Evolutionary conservation across 202 grass and related monocot genomes (phyloP), one percentile per base, ranked within the genome.

Genomic region (Zizania palustris): DNA sequence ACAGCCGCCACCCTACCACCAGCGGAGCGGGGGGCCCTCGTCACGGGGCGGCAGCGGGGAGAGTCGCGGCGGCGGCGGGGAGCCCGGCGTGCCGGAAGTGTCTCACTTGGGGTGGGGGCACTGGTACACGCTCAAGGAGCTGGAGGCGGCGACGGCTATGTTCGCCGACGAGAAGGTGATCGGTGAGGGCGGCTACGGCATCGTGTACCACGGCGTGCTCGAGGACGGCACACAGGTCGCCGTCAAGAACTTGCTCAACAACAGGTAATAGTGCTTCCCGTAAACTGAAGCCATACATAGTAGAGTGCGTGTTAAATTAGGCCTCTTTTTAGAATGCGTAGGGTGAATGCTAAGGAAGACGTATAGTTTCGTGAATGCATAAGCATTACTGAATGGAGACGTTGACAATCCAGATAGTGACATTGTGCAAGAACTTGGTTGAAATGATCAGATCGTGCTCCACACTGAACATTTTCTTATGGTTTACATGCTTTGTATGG

Each of bases 91-190:
- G 44, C 93, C 93, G 2, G 89, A 92, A 71, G 93, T 96, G 7
- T 96, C 93, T 1, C 93, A 96, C 83, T 83, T 96, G 9, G 93
- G 89, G 7, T 92, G 89, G 93, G 93, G 93, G 67, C 93, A 96
- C 69, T 92, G 93, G 93, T 96, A 96, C 87, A 96, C 93, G 5
- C 93, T 96, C 75, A 88, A 90, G 80, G 93, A 96, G 85, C 93
- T 96, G 42, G 93, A 92, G 76, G 75, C 69, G 9, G 93, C 93
- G 6, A 96, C 93, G 18, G 82, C 81, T 14, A 96, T 92, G 93
- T 96, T 96, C 64, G 60, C 93, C 35, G 89, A 96, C 75, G 93
- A 96, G 75, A 96, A 90, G 71, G 93, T 96, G 43, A 92, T 96
- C 49, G 93, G 93, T 6, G 93, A 96, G 83, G 93, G 93, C 12